Conservation (phyloP, 352 stramenopile species). For the Discostella stelligera region DNA sequence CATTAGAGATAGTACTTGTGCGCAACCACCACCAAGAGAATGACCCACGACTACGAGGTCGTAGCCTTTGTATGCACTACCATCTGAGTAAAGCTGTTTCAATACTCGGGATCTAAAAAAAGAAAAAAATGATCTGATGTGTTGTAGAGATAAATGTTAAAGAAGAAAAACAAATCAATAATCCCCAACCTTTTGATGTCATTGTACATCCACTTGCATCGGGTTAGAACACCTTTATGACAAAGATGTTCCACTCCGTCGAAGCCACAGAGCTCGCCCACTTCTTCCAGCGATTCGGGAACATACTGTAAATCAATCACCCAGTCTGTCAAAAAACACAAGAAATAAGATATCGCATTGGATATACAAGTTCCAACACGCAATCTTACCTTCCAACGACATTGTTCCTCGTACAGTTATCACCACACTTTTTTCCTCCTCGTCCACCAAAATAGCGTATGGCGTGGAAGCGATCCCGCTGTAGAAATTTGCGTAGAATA, state of each 20-base stretch:
- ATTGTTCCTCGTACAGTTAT: conserved; percentile 53
- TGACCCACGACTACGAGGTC: conserved; percentile 60
- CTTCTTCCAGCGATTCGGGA: conserved; percentile 7
- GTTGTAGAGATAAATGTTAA: background rate
- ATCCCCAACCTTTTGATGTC: conserved; percentile 18
- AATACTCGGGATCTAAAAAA: background rate
- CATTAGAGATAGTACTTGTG: conserved; percentile 48
- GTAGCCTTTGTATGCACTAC: conserved; percentile 31
- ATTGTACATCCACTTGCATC: conserved; percentile 46
- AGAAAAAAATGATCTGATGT: background rate
- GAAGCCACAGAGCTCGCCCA: conserved; percentile 21
- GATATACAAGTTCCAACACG: background rate
- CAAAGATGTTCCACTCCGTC: conserved; percentile 9
- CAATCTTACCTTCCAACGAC: conserved; percentile 49
- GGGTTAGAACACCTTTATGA: conserved; percentile 21
- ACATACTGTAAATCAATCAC: conserved; percentile 32
- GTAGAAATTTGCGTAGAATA: conserved; percentile 51
- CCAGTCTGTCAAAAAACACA: conserved; percentile 13
- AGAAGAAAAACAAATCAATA: background rate
- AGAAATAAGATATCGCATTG: background rate
- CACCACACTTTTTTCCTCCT: conserved; percentile 45
- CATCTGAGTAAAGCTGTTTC: background rate
- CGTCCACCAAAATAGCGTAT: conserved; percentile 55
- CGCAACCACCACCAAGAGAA: too few species aligned
- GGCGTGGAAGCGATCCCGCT: conserved; percentile 46